Evolutionary conservation across 148 eudicot species (phyloP).

Genomic region (Polygonum aviculare): DNA sequence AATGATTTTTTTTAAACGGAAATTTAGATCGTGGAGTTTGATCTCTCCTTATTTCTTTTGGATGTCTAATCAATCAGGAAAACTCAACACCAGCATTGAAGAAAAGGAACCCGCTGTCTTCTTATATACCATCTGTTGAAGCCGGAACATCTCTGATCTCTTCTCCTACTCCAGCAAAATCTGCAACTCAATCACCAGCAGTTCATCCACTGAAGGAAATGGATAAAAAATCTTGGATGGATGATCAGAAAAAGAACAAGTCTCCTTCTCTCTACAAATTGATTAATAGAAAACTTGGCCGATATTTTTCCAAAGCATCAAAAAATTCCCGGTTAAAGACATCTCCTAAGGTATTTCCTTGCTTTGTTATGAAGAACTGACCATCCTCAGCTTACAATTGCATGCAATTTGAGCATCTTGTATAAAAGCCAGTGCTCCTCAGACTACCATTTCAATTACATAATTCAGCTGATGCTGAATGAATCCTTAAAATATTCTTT

Average conservation of each 20-base stretch:
- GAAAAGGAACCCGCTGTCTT: slow-evolving; percentile 50
- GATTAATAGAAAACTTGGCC: slow-evolving; percentile 6
- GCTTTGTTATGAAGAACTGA: neutral
- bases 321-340: neutral
- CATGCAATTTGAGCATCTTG: neutral
- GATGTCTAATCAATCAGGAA: slow-evolving; percentile 18
- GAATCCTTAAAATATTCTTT: neutral
- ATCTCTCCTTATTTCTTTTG: neutral
- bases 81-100: slow-evolving; percentile 15
- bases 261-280: neutral
- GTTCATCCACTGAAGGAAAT: slow-evolving; percentile 40
- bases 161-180: slow-evolving; percentile 38
- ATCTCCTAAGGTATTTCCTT: neutral
- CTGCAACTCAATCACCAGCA: slow-evolving; percentile 12
- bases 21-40: neutral
- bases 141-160: slow-evolving; percentile 25
- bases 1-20: neutral
- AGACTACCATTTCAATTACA: neutral
- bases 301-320: neutral
- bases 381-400: neutral
- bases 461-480: neutral
- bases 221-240: slow-evolving; percentile 20
- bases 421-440: neutral
- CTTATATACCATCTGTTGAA: slow-evolving; percentile 33
- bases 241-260: slow-evolving; percentile 27